These are phyloP conservation scores for Cucurbita moschata DNA, from an alignment of 306 rosid genomes.

Conservation along the genomic window DNA sequence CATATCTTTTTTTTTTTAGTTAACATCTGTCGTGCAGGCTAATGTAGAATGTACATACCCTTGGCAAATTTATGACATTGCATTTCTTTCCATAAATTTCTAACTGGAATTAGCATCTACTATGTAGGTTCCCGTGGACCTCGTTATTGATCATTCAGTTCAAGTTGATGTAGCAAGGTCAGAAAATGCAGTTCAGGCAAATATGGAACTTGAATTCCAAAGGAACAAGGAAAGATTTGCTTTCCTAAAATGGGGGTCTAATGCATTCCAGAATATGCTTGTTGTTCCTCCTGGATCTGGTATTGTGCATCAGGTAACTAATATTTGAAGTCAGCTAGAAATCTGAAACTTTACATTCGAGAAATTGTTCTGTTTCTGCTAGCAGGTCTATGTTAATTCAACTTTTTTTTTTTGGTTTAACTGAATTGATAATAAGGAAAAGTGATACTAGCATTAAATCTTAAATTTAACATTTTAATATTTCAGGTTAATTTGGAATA, in stretches of 20 bases:
- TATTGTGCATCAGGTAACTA: conserved; percentile 78
- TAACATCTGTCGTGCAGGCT: neutral
- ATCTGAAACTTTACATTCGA: neutral
- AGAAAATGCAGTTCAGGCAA: conserved; percentile 78
- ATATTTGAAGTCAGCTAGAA: conserved; percentile 12
- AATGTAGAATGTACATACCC: neutral
- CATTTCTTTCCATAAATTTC: neutral
- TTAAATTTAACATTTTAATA: neutral
- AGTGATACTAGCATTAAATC: neutral
- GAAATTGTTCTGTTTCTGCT: neutral
- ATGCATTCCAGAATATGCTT: conserved; percentile 76
- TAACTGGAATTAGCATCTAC: conserved; percentile 10
- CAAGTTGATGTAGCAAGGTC: conserved; percentile 83
- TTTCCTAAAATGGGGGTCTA: conserved; percentile 92
- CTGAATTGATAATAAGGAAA: neutral
- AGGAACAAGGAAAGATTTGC: conserved; percentile 91
- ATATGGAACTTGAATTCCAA: conserved; percentile 83
- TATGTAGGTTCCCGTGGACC: conserved; percentile 87
- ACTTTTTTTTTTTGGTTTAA: neutral
- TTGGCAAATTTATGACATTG: neutral
- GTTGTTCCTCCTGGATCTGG: conserved; percentile 97
- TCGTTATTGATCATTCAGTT: conserved; percentile 86
- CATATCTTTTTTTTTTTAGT: neutral
- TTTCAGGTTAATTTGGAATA: conserved; percentile 90
- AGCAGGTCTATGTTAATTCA: neutral